Base-by-base conservation (phyloP, 257 asterid species). In the Petunia secreta region DNA sequence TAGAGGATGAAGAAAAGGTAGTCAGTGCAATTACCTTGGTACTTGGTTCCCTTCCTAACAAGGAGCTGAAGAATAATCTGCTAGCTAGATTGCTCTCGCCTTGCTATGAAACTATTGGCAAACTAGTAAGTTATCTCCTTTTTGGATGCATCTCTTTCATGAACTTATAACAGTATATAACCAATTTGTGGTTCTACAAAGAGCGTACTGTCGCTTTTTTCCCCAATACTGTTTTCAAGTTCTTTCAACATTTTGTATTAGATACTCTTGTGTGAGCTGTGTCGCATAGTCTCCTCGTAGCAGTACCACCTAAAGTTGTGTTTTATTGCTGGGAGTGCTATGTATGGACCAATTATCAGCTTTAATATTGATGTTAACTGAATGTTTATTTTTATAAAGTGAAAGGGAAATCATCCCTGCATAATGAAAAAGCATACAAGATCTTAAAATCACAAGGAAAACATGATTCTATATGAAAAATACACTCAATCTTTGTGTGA, bases 1-100 rank as follows among this genome's bases (percentile, higher is more conserved):
- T 87, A 79, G 97, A 90, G 84, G 93, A 89, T 75, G 98, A 94
- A 89, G 95, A 94, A 84, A 97, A 90, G 90, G 91, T 94, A 65
- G 90, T 91, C 52, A 87, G 90, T 71, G 97, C 95, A 59, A 90
- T 94, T 87, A 86, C 91, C 66, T 84, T 87, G 80, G 84, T 91
- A 84, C 86, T 94, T 87, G 91, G 90, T 82, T 89, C 94, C 81
- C 85, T 91, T 80, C 92, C 95, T 83, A 90, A 91, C 87, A 85
- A 87, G 87, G 87, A 87, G 89, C 90, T 94, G 94, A 92, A 85
- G 93, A 87, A 78, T 80, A 90, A 80, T 87, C 85, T 92, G 86
- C 86, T 94, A 78, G 87, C 90, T 71, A 85, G 91, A 84, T 84
- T 94, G 87, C 90, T 94, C 79, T 88, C 93, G 73, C 89, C 95